Conservation (phyloP, 176 grass and related monocot genomes). For the Bonia amplexicaulis region DNA sequence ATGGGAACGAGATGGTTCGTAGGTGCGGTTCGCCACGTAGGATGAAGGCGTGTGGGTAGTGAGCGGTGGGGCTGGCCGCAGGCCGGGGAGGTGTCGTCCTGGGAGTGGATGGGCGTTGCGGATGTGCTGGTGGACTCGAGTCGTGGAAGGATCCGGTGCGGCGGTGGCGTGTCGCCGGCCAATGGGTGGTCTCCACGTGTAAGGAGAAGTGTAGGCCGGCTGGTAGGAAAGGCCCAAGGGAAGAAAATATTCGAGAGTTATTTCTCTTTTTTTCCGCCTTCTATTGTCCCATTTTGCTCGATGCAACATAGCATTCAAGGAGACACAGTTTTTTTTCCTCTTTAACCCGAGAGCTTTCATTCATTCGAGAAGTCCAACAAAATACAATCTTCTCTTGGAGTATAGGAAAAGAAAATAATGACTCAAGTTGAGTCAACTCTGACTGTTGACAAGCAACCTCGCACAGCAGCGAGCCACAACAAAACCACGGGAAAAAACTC, state of each 20-base stretch:
- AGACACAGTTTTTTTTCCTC: no score
- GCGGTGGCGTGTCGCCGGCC: background rate
- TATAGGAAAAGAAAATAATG: no score
- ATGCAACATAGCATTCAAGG: background rate
- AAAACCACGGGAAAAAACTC: no score
- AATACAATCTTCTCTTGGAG: no score
- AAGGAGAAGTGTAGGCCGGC: no score
- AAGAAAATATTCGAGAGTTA: background rate
- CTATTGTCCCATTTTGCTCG: background rate
- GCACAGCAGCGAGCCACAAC: no score
- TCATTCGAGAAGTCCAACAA: no score
- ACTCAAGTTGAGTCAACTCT: no score
- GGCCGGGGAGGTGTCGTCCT: background rate
- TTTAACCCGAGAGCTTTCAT: no score
- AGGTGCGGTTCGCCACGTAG: background rate
- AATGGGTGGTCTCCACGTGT: background rate
- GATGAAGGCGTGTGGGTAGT: background rate
- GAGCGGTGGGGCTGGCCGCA: background rate
- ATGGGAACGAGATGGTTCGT: background rate
- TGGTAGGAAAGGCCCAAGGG: background rate
- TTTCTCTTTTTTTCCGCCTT: background rate
- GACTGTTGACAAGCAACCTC: no score
- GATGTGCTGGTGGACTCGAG: background rate
- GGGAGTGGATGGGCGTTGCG: background rate
- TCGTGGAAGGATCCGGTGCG: background rate